These are phyloP conservation scores for Aspergillus piperis DNA, from an alignment of 2,329 filamentous ascomycete genomes.

Conservation along the genomic window DNA sequence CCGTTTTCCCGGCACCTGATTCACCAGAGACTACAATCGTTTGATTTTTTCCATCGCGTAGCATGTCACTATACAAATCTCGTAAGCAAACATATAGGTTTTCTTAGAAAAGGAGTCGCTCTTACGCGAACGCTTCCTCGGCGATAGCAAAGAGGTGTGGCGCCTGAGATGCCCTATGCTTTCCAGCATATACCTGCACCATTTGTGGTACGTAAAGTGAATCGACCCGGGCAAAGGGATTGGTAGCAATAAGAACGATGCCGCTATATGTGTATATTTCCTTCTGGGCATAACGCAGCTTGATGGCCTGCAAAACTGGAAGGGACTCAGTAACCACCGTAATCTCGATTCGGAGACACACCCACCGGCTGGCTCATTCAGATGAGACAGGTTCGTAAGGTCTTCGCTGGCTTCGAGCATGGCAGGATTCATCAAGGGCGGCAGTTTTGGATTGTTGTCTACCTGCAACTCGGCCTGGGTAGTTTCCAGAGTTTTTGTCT, in stretches of 20 bases:
- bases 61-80: constrained; percentile 72
- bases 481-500: constrained; percentile 80
- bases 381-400: constrained; percentile 92
- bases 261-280: constrained; percentile 99
- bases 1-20: constrained; percentile 97
- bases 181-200: constrained; percentile 99
- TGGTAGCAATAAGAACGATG: constrained; percentile 97
- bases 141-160: constrained; percentile 98
- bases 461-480: constrained; percentile 74
- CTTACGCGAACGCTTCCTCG: constrained; percentile 95
- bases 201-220: constrained; percentile 98
- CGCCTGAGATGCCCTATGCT: constrained; percentile 92
- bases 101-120: not conserved
- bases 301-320: constrained; percentile 92
- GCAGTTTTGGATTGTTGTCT: constrained; percentile 74
- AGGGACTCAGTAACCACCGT: constrained; percentile 23
- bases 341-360: constrained; percentile 10
- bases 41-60: constrained; percentile 93
- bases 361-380: constrained; percentile 96
- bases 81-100: constrained; percentile 39
- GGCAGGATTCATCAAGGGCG: constrained; percentile 94
- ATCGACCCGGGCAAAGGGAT: constrained; percentile 95
- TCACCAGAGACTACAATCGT: constrained; percentile 99
- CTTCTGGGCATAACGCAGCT: constrained; percentile 94
- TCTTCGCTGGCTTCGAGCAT: constrained; percentile 99